Conservation (phyloP, 306 rosid species). For the Amphicarpaea edgeworthii region DNA sequence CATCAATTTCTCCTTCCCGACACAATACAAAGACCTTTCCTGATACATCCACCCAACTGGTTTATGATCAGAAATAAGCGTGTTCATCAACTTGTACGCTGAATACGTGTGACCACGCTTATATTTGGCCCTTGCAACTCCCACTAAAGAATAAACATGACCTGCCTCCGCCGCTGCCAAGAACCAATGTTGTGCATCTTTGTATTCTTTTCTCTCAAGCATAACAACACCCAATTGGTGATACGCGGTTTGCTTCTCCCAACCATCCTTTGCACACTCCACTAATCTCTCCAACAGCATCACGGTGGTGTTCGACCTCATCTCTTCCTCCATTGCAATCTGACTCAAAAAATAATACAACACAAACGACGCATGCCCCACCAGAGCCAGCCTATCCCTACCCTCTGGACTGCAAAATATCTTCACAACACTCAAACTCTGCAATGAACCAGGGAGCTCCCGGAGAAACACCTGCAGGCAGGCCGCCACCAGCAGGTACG, state of each 20-base stretch:
- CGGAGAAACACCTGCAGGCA: slow-evolving; percentile 86
- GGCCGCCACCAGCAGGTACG: slow-evolving; percentile 79
- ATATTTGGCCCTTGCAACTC: slow-evolving; percentile 83
- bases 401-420: slow-evolving; percentile 77
- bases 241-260: slow-evolving; percentile 84
- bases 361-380: slow-evolving; percentile 72
- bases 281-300: slow-evolving; percentile 86
- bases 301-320: slow-evolving; percentile 80
- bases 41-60: slow-evolving; percentile 96
- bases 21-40: slow-evolving; percentile 82
- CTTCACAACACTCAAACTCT: slow-evolving; percentile 56
- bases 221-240: slow-evolving; percentile 85
- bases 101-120: slow-evolving; percentile 81
- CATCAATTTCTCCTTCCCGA: slow-evolving; percentile 77
- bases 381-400: slow-evolving; percentile 65
- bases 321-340: slow-evolving; percentile 86
- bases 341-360: slow-evolving; percentile 82
- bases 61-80: slow-evolving; percentile 66
- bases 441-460: slow-evolving; percentile 76
- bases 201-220: slow-evolving; percentile 82
- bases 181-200: slow-evolving; percentile 82
- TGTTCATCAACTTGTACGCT: slow-evolving; percentile 79
- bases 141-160: slow-evolving; percentile 76
- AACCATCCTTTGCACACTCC: slow-evolving; percentile 70
- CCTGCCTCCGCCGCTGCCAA: slow-evolving; percentile 75